Evolutionary conservation across 495 filamentous ascomycete genomes (phyloP), one percentile per base, ranked within the genome.

Genomic region (Clavariopsis aquatica): DNA sequence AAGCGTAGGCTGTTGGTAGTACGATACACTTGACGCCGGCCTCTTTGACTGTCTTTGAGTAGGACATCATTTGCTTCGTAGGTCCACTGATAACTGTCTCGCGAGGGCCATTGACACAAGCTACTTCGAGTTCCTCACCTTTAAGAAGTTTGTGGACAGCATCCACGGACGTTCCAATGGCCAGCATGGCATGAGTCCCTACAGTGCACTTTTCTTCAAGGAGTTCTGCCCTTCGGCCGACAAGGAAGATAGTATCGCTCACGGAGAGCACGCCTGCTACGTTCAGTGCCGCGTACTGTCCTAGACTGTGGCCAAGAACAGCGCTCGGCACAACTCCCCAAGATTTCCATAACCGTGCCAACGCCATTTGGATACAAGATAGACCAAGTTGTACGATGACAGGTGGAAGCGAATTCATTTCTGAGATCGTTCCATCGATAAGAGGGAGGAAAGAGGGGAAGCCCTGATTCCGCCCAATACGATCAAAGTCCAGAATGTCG

Each of bases 1-100:
- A 70, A 15, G 68, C 68, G 28, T 85, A 94, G 29, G 89, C 89
- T 17, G 92, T 83, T 38, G 31, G 31, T 34, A n/a, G n/a, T n/a
- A n/a, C n/a, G n/a, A n/a, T n/a, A n/a, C n/a, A n/a, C 31, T 84
- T 83, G 3, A 93, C 80, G 66, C 26, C 22, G 27, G 20, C 66
- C 4, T 80, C 85, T 72, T 89, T 92, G 70, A 89, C 80, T 1
- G 82, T 80, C 51, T 78, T 75, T 17, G 22, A 5, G 6, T 6
- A 12, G 12, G 31, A 5, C 31, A 34, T 12, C 12, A 34, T 34
- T 34, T 34, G 31, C 12, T 34, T 70, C 43, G 59, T 75, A 0
- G 75, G 59, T 13, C 82, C 83, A 52, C 79, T 79, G 36, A 85
- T 73, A 8, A 84, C 82, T 19, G 78, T 83, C 57, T 83, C 80